phyloP scores from a whole-genome alignment of 1,284 basidiomycete species.

The Mycena citricolor region DNA sequence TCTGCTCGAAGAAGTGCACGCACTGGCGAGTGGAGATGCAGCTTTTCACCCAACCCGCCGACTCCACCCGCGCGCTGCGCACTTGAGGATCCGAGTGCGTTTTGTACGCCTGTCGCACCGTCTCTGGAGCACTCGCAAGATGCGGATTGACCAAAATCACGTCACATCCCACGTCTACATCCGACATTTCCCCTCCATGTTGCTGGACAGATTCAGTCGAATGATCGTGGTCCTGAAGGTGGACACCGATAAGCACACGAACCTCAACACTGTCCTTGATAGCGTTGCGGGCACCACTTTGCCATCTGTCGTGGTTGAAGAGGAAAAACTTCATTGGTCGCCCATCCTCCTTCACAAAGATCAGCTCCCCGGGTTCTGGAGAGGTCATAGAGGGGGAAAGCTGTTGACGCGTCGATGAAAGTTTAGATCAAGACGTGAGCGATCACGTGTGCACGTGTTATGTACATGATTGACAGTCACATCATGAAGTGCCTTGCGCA shows the following conservation, averaged over 20 bases:
- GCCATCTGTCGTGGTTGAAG: slow-evolving; percentile 14
- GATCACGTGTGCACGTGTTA: slow-evolving; percentile 2
- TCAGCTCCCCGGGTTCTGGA: background rate
- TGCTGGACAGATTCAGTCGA: slow-evolving; percentile 3
- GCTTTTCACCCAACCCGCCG: slow-evolving; percentile 8
- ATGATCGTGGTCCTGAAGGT: too few relatives aligned
- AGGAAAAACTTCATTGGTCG: slow-evolving; percentile 10
- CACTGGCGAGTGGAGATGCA: slow-evolving; percentile 7
- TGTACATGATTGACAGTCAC: too few relatives aligned
- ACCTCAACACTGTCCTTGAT: slow-evolving; percentile 17
- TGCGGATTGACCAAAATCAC: slow-evolving; percentile 18
- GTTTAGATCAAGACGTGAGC: background rate
- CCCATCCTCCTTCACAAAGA: slow-evolving; percentile 13
- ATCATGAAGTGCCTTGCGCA: too few relatives aligned
- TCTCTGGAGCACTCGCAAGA: slow-evolving; percentile 8
- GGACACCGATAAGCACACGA: background rate
- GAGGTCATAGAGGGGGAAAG: background rate
- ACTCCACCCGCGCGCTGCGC: slow-evolving; percentile 1
- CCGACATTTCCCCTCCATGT: slow-evolving; percentile 8
- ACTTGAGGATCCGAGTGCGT: slow-evolving; percentile 13
- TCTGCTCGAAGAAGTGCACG: slow-evolving; percentile 10
- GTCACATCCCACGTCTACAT: slow-evolving; percentile 9
- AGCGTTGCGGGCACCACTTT: slow-evolving; percentile 7
- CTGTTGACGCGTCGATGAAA: background rate
- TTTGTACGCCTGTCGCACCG: slow-evolving; percentile 17